Conservation (phyloP, 2,329 filamentous ascomycete species). For the Fulvia fulva region DNA sequence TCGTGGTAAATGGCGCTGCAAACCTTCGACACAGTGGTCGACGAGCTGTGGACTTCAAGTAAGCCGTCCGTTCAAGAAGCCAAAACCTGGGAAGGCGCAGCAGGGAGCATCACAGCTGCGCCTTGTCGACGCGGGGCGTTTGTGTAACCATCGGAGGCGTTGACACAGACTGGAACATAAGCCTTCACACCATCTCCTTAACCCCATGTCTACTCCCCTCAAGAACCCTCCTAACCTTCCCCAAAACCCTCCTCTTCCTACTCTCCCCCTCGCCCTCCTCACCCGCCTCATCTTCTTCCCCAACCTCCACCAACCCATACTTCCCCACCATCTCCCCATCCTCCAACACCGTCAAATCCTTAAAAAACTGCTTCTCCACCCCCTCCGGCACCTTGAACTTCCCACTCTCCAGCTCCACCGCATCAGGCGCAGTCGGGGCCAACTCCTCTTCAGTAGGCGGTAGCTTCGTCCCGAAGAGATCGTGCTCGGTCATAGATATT, state of each 20-base stretch:
- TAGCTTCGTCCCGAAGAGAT: constrained; percentile 4
- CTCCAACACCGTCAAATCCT: constrained; percentile 7
- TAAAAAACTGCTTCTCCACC: constrained; percentile 8
- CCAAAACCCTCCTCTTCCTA: neutral
- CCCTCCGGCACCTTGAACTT: constrained; percentile 2
- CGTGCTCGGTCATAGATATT: neutral
- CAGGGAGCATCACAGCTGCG: no score
- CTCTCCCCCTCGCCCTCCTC: neutral
- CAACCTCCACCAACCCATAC: constrained; percentile 2
- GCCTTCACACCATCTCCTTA: neutral
- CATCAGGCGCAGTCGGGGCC: neutral
- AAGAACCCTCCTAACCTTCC: no score
- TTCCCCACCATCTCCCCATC: constrained; percentile 11
- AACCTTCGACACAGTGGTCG: no score
- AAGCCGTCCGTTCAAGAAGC: no score
- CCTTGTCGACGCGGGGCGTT: no score
- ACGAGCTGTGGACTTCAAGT: no score
- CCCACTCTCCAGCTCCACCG: neutral
- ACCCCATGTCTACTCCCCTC: no score
- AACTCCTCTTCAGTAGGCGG: neutral
- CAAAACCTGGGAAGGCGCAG: no score
- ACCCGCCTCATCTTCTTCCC: neutral
- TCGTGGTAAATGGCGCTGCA: no score
- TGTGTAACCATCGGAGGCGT: no score
- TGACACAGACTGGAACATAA: no score